Conservation (phyloP, 2,329 filamentous ascomycete genomes). For the Cordyceps farinosa region DNA sequence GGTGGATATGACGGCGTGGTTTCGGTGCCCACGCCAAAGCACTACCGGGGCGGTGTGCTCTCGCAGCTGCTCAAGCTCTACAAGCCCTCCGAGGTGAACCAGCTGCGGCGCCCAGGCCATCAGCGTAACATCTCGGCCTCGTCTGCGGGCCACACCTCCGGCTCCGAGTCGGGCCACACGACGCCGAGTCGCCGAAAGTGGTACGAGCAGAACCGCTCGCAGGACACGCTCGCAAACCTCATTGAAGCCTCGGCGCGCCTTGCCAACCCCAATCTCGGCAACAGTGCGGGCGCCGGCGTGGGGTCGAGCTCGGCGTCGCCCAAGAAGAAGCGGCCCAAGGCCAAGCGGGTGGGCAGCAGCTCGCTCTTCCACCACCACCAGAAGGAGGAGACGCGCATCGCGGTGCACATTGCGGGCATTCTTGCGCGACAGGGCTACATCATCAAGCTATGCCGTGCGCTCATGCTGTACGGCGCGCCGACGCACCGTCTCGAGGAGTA, state of each 20-base stretch:
- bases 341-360: conserved; percentile 29
- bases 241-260: conserved; percentile 44
- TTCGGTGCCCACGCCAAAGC: conserved; percentile 37
- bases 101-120: conserved; percentile 15
- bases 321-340: conserved; percentile 32
- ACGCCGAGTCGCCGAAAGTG: conserved; percentile 45
- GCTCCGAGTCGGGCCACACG: conserved; percentile 33
- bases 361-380: conserved; percentile 39
- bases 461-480: conserved; percentile 87
- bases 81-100: conserved; percentile 33
- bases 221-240: conserved; percentile 45
- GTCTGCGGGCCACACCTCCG: conserved; percentile 13
- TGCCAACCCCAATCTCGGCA: conserved; percentile 33
- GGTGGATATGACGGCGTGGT: conserved; percentile 41
- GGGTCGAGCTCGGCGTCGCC: conserved; percentile 11
- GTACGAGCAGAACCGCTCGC: conserved; percentile 47
- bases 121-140: conserved; percentile 23
- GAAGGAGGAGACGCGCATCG: conserved; percentile 45
- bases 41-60: conserved; percentile 44
- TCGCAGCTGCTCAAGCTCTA: conserved; percentile 47
- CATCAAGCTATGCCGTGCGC: conserved; percentile 73
- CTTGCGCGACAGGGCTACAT: conserved; percentile 78
- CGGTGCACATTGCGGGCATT: conserved; percentile 58
- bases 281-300: conserved; percentile 19
- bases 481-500: conserved; percentile 89